These are phyloP conservation scores for Solanum tarapatanum DNA, from an alignment of 257 asterid species.

Conservation along the genomic window DNA sequence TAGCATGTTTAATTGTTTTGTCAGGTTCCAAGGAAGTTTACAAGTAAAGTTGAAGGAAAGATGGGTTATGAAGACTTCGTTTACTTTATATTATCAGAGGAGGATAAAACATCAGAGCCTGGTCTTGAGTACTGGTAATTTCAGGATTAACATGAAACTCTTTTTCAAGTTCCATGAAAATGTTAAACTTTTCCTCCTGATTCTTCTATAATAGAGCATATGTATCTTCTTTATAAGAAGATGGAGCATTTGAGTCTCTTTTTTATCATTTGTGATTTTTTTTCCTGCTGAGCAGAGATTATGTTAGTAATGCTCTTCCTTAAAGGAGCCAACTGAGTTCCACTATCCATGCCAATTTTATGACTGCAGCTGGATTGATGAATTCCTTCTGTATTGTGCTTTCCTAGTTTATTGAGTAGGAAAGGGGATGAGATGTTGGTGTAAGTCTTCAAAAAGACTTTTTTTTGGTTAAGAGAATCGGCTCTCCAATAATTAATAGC, in stretches of 20 bases:
- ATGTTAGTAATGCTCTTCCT: not conserved
- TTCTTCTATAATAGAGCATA: not conserved
- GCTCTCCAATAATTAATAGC: not conserved
- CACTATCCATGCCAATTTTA: not conserved
- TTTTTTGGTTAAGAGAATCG: not conserved
- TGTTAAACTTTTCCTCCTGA: not conserved
- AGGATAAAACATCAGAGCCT: slow-evolving; percentile 97
- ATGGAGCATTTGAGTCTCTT: not conserved
- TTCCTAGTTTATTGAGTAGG: not conserved
- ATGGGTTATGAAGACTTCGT: slow-evolving; percentile 99
- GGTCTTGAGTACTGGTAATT: slow-evolving; percentile 94
- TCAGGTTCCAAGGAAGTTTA: slow-evolving; percentile 94
- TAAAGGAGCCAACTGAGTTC: not conserved
- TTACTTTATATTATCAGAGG: slow-evolving; percentile 95
- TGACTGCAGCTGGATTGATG: not conserved
- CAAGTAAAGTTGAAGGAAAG: slow-evolving; percentile 96
- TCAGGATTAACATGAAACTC: not conserved
- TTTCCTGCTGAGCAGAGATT: not conserved
- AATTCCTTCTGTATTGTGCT: not conserved
- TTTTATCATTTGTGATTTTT: not conserved
- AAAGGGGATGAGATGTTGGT: not conserved
- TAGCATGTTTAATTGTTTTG: slow-evolving; percentile 1
- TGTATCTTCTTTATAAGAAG: not conserved
- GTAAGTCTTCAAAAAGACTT: not conserved
- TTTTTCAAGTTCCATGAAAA: not conserved